These are phyloP conservation scores for Penicillium lividum DNA, from an alignment of 495 filamentous ascomycete genomes.

Conservation along the genomic window DNA sequence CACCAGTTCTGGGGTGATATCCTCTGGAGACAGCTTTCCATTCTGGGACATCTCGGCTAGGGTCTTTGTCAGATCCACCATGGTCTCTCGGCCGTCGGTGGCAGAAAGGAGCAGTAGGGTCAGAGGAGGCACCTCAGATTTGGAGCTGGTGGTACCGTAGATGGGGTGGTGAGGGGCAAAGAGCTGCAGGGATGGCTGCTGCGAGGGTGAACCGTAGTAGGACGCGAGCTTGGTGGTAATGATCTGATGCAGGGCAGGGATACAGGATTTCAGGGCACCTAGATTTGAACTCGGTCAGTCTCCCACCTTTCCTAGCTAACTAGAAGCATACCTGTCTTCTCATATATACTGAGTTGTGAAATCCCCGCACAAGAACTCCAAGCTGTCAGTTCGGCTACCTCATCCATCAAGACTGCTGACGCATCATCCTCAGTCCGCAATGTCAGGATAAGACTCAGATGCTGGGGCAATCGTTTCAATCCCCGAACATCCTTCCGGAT, in stretches of 20 bases:
- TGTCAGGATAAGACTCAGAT: slow-evolving; percentile 84
- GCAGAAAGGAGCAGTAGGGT: slow-evolving; percentile 84
- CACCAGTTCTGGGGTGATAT: slow-evolving; percentile 85
- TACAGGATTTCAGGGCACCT: slow-evolving; percentile 86
- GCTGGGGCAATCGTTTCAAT: slow-evolving; percentile 70
- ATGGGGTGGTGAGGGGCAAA: slow-evolving; percentile 69
- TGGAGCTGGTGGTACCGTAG: slow-evolving; percentile 21
- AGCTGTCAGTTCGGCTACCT: slow-evolving; percentile 83
- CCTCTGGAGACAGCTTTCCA: slow-evolving; percentile 71
- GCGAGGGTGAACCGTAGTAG: slow-evolving; percentile 71
- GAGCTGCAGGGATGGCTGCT: slow-evolving; percentile 66
- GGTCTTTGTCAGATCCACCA: slow-evolving; percentile 94
- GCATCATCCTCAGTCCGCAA: slow-evolving; percentile 70
- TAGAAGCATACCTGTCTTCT: slow-evolving; percentile 70
- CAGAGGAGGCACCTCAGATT: slow-evolving; percentile 51
- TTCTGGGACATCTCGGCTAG: slow-evolving; percentile 92
- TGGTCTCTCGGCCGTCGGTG: slow-evolving; percentile 85
- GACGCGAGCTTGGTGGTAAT: slow-evolving; percentile 71
- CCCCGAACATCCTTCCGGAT: slow-evolving; percentile 84
- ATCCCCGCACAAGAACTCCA: slow-evolving; percentile 92
- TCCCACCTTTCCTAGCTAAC: neutral
- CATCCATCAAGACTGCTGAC: slow-evolving; percentile 80
- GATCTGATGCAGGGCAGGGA: slow-evolving; percentile 71
- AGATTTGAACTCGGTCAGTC: neutral
- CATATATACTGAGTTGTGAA: slow-evolving; percentile 82